Conservation (phyloP, 1,284 basidiomycete species). For the Tylopilus sp. region DNA sequence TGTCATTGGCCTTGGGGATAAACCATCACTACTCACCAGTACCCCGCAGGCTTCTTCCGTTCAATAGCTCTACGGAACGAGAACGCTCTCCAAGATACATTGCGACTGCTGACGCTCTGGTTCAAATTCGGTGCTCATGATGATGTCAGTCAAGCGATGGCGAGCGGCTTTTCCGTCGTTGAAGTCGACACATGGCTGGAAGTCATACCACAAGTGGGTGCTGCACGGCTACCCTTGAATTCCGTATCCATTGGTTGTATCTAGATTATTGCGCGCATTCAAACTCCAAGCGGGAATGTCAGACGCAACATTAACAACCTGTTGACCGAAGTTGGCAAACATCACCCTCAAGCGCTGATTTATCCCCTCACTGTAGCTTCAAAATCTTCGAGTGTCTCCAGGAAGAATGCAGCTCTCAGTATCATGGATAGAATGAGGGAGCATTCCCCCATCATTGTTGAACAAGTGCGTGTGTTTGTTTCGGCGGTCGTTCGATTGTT, state of each 20-base stretch:
- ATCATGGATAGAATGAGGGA: constrained; percentile 96
- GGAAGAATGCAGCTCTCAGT: constrained; percentile 79
- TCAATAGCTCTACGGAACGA: constrained; percentile 90
- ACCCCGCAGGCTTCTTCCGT: constrained; percentile 79
- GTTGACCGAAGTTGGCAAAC: constrained; percentile 89
- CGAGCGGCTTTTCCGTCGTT: constrained; percentile 83
- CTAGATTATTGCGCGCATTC: constrained; percentile 97
- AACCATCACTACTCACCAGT: constrained; percentile 3
- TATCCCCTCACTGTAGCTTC: constrained; percentile 98
- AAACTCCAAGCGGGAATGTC: constrained; percentile 88
- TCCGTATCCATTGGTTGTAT: background rate
- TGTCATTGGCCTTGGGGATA: background rate
- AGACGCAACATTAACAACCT: constrained; percentile 88
- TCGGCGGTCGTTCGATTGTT: background rate
- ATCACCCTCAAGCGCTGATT: constrained; percentile 96
- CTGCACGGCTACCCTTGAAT: background rate
- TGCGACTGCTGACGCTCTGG: constrained; percentile 94
- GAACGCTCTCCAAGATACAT: constrained; percentile 93
- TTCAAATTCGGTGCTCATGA: constrained; percentile 96
- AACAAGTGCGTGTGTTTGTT: constrained; percentile 57
- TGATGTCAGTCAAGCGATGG: constrained; percentile 89
- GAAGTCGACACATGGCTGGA: constrained; percentile 99
- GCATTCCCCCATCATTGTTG: constrained; percentile 86
- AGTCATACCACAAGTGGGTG: constrained; percentile 88
- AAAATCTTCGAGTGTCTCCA: constrained; percentile 85